Percentiles rank a stretch among this genome's conserved stretches.
Evolutionary conservation across 2,329 filamentous ascomycete genomes (phyloP).

Genomic region (Lachnellula willkommii): DNA sequence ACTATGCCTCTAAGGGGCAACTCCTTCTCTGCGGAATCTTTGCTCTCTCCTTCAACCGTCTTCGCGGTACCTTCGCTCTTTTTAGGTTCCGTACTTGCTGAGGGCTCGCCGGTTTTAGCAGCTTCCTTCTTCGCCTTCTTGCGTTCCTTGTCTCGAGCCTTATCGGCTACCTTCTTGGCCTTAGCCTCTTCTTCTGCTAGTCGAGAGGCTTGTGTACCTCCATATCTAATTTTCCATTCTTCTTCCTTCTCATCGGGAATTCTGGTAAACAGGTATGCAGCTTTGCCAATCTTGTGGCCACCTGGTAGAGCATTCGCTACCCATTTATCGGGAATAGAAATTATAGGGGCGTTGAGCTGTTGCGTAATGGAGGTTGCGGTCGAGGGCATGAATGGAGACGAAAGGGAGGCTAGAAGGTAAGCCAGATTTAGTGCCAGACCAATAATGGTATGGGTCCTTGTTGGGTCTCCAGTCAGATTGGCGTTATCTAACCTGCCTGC

Average conservation of each 20-base stretch:
- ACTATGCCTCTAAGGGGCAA: constrained; percentile 26
- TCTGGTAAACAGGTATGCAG: constrained; percentile 72
- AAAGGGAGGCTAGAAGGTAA: constrained; percentile 71
- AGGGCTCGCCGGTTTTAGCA: constrained; percentile 7
- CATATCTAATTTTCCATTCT: constrained; percentile 75
- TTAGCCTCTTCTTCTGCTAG: constrained; percentile 64
- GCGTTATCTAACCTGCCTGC: constrained; percentile 40
- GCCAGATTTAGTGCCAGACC: constrained; percentile 80
- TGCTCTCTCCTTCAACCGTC: constrained; percentile 21
- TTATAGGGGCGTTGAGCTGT: constrained; percentile 60
- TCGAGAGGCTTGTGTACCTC: constrained; percentile 60
- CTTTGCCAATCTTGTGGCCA: constrained; percentile 76
- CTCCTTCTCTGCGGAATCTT: constrained; percentile 15
- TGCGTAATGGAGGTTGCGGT: constrained; percentile 68
- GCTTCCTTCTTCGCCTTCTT: constrained; percentile 40
- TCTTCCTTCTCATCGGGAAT: constrained; percentile 78
- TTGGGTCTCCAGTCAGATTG: constrained; percentile 34
- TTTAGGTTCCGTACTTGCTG: constrained; percentile 7
- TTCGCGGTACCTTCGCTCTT: constrained; percentile 10
- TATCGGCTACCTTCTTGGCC: constrained; percentile 33
- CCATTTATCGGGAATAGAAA: constrained; percentile 65
- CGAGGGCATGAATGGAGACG: constrained; percentile 81
- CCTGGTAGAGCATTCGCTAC: constrained; percentile 54
- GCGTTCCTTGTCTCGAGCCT: constrained; percentile 40
- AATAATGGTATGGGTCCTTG: constrained; percentile 43